Base-by-base conservation (phyloP, 2,329 filamentous ascomycete genomes). In the Cladosporium sphaerospermum region DNA sequence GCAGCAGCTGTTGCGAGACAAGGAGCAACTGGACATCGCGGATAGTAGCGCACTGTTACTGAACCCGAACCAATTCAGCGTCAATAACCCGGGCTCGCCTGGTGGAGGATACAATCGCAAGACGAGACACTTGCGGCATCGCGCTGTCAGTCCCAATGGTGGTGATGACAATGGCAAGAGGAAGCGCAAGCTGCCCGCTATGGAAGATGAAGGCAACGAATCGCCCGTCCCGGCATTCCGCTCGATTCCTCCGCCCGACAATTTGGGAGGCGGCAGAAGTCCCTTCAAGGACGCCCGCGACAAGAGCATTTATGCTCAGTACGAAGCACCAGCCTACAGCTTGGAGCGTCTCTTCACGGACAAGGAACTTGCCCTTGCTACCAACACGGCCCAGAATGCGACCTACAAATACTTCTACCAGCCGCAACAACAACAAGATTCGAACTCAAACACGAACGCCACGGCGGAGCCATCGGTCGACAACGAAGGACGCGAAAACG, bases 291-390 rank as follows among this genome's bases (percentile, higher is more conserved):
- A 81, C 58, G 74, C 75, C 49, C 79, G 78, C 64, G 71, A 75
- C 9, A 75, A 75, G 59, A 72, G 71, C 31, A 65, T 77, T 45
- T 75, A 78, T 45, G 72, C 77, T 43, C 80, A 85, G 58, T 79
- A 80, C 59, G 76, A 79, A 57, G 77, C 80, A 7, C 73, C 80
- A 1, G 73, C 77, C 4, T 84, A 83, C 67, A 82, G 79, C 7
- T 76, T 85, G 53, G 77, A 84, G 53, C 76, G 78, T n/a, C 73
- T 85, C 13, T 85, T 85, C 64, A 85, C 81, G 3, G 82, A 85
- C 56, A 85, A 84, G 69, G 82, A 85, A 66, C 75, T 85, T 50
- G 77, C 77, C 48, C 73, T 81, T 65, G 79, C 81, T 52, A 81
- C 80, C 56, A 82, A 83, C 60, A 75, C 78, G 43, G 82, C 82